Percentiles rank a stretch among this genome's conserved stretches.
Evolutionary conservation across 495 filamentous ascomycete genomes (phyloP).

Genomic region (Ramalina peruviana): DNA sequence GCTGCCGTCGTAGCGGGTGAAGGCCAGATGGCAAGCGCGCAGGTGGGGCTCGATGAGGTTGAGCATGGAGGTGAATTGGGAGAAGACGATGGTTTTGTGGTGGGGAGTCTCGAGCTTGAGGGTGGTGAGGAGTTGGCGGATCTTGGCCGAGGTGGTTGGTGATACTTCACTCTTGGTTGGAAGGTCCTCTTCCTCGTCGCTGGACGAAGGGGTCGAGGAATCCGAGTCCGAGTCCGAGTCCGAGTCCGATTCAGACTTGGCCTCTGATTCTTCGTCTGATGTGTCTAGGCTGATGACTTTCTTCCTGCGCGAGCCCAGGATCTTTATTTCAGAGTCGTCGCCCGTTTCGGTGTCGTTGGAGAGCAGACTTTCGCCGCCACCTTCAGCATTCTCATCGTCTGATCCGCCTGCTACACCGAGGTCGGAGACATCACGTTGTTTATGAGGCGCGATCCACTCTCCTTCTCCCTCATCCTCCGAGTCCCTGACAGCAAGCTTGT

Average conservation of each 20-base stretch:
- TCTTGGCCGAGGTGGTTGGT: slow-evolving; percentile 71
- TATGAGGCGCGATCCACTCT: slow-evolving; percentile 60
- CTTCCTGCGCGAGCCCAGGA: slow-evolving; percentile 8
- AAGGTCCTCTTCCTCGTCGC: slow-evolving; percentile 30
- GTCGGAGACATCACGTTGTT: slow-evolving; percentile 37
- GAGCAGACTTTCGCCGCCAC: slow-evolving; percentile 62
- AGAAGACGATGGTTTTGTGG: slow-evolving; percentile 97
- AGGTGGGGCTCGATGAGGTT: slow-evolving; percentile 93
- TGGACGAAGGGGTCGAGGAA: slow-evolving; percentile 8
- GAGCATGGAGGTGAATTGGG: slow-evolving; percentile 94
- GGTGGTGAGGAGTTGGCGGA: slow-evolving; percentile 66
- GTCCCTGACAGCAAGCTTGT: slow-evolving; percentile 42
- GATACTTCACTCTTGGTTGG: slow-evolving; percentile 32
- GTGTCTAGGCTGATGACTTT: slow-evolving; percentile 12
- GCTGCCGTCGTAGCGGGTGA: slow-evolving; percentile 82
- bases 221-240: slow-evolving; percentile 22
- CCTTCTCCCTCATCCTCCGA: slow-evolving; percentile 58
- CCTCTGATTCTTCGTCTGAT: slow-evolving; percentile 20
- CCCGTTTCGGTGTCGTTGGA: slow-evolving; percentile 49
- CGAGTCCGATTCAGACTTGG: slow-evolving; percentile 16
- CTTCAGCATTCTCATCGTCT: slow-evolving; percentile 77
- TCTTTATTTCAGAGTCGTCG: slow-evolving; percentile 20
- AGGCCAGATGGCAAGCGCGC: slow-evolving; percentile 51
- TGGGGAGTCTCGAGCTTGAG: slow-evolving; percentile 59
- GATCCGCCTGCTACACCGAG: slow-evolving; percentile 68